Percentiles rank a stretch among this genome's conserved stretches.
Conservation (phyloP, 2,329 filamentous ascomycete genomes). For the Fusarium pseudocircinatum region DNA sequence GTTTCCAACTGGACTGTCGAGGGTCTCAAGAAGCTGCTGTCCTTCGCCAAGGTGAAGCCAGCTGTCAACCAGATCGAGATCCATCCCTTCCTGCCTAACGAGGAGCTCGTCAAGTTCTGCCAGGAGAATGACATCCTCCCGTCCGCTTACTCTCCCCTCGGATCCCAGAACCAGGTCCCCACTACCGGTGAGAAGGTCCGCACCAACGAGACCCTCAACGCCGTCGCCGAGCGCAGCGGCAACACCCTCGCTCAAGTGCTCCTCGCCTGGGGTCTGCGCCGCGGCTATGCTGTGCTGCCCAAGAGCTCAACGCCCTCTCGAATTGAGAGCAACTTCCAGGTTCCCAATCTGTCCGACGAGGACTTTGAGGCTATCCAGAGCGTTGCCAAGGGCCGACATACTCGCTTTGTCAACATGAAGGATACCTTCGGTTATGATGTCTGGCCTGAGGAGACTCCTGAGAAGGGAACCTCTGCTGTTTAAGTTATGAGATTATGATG, state of each 20-base stretch:
- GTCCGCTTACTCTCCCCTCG: conserved; percentile 69
- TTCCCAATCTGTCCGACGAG: conserved; percentile 54
- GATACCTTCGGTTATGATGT: conserved; percentile 80
- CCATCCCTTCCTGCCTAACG: conserved; percentile 53
- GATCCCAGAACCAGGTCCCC: conserved; percentile 57
- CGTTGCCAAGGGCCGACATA: conserved; percentile 65
- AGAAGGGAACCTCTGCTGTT: conserved; percentile 27
- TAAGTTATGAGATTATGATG: conserved; percentile 27
- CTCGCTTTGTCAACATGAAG: conserved; percentile 84
- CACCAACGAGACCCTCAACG: conserved; percentile 54
- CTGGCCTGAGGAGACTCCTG: conserved; percentile 65
- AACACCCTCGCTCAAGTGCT: conserved; percentile 64
- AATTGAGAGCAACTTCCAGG: conserved; percentile 56
- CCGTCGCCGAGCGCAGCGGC: conserved; percentile 61
- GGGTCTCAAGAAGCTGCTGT: conserved; percentile 47
- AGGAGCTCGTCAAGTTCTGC: conserved; percentile 63
- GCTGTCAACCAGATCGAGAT: conserved; percentile 59
- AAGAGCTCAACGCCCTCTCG: conserved; percentile 74
- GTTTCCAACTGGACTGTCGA: conserved; percentile 61
- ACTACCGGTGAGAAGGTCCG: conserved; percentile 42
- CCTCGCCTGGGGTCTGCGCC: conserved; percentile 68
- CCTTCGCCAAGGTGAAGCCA: conserved; percentile 57
- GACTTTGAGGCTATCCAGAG: conserved; percentile 61
- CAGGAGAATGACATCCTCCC: conserved; percentile 61
- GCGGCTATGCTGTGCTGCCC: conserved; percentile 74